Evolutionary conservation across 148 eudicot species (phyloP).

Genomic region (Arbutus unedo): DNA sequence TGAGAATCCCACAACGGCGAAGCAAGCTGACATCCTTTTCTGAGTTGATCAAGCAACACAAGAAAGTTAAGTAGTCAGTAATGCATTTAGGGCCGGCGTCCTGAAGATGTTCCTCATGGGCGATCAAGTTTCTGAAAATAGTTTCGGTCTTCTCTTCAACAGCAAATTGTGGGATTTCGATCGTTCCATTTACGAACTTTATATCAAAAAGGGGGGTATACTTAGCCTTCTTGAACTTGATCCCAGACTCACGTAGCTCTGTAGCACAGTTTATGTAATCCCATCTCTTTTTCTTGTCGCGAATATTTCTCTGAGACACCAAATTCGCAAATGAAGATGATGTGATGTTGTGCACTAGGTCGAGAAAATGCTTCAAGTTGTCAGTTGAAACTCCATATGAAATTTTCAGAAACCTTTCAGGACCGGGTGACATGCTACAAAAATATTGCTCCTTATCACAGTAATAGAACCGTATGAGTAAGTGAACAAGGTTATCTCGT

Average conservation of each 20-base stretch:
- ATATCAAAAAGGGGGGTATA: not conserved
- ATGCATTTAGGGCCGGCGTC: not conserved
- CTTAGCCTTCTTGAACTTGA: slow-evolving; percentile 6
- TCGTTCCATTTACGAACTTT: not conserved
- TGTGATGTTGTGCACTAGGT: slow-evolving; percentile 1
- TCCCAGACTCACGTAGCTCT: slow-evolving; percentile 14
- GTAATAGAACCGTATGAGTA: not conserved
- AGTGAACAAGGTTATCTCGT: not conserved
- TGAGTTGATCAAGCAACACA: slow-evolving; percentile 5
- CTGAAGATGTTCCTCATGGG: not conserved
- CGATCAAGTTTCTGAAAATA: not conserved
- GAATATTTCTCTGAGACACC: not conserved
- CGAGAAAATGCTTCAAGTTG: slow-evolving; percentile 24
- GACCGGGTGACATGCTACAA: not conserved
- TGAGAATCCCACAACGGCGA: not conserved
- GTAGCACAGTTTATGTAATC: slow-evolving; percentile 7
- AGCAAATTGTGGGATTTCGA: slow-evolving; percentile 10
- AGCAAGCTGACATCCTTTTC: not conserved
- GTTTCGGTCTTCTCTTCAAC: not conserved
- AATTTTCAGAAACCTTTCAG: not conserved
- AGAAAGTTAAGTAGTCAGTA: not conserved
- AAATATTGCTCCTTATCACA: not conserved
- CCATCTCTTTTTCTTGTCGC: not conserved
- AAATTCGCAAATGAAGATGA: not conserved
- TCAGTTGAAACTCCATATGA: no score